phyloP scores from a whole-genome alignment of 108 stramenopile species.

The Phaeodactylum tricornutum region DNA sequence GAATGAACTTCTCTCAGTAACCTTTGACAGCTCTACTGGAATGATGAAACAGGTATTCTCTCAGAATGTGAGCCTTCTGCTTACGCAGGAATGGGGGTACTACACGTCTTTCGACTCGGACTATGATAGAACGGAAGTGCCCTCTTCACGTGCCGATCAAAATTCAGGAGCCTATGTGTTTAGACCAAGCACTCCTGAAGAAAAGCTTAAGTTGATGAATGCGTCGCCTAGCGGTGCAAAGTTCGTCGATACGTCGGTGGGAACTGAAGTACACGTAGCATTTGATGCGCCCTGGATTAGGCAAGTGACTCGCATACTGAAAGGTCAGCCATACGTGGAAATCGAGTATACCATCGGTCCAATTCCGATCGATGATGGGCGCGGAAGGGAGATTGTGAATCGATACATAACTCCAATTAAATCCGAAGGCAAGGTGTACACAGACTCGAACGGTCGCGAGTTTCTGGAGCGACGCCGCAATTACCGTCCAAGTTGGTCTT shows the following conservation, averaged over 20 bases:
- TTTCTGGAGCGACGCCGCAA: conserved; percentile 70
- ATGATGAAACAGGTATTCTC: conserved; percentile 24
- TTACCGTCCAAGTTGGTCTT: conserved; percentile 53
- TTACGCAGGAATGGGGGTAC: conserved; percentile 58
- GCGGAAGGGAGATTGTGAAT: conserved; percentile 79
- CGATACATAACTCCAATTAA: conserved; percentile 55
- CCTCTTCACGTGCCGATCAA: conserved; percentile 17
- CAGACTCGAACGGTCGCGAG: conserved; percentile 95
- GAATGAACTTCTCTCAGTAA: conserved; percentile 21
- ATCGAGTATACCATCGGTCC: conserved; percentile 89
- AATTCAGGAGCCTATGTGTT: conserved; percentile 96
- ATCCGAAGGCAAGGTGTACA: conserved; percentile 68
- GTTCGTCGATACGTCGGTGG: background rate
- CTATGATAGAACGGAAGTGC: conserved; percentile 18
- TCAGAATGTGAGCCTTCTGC: conserved; percentile 6
- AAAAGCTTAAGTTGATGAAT: conserved; percentile 14
- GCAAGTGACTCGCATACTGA: conserved; percentile 62
- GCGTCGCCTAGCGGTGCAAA: background rate
- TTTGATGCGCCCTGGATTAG: conserved; percentile 77
- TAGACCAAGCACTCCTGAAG: conserved; percentile 61
- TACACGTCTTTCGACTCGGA: conserved; percentile 61
- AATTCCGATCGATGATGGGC: conserved; percentile 72
- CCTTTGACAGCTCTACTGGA: conserved; percentile 24
- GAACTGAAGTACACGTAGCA: conserved; percentile 58
- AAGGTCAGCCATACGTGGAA: conserved; percentile 64